Percentiles rank a stretch among this genome's conserved stretches.
phyloP scores from a whole-genome alignment of 2,329 filamentous ascomycete species.

The Madurella mycetomatis region DNA sequence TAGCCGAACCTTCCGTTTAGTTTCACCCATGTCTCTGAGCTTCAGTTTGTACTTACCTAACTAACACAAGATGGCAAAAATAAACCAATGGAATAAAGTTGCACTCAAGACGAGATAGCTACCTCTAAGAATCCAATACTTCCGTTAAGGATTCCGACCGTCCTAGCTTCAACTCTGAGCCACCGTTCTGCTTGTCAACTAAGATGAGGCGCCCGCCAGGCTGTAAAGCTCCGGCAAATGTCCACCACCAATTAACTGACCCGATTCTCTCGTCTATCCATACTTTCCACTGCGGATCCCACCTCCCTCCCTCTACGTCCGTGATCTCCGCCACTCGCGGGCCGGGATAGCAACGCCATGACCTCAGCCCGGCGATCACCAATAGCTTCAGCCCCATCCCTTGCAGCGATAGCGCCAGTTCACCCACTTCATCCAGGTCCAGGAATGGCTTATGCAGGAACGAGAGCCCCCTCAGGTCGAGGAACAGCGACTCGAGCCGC shows the following conservation, averaged over 20 bases:
- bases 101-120: no score
- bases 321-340: neutral
- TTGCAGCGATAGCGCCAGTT: conserved; percentile 6
- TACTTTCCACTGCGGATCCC: neutral
- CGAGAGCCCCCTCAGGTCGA: conserved; percentile 15
- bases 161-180: neutral
- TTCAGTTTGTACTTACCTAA: no score
- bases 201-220: conserved; percentile 20
- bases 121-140: no score
- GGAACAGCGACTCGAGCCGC: conserved; percentile 14
- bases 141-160: neutral
- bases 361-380: conserved; percentile 19
- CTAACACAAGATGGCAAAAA: no score
- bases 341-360: conserved; percentile 2
- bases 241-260: conserved; percentile 13
- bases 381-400: conserved; percentile 10
- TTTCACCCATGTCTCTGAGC: no score
- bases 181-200: conserved; percentile 8
- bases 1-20: no score
- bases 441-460: neutral
- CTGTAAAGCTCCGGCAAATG: conserved; percentile 16
- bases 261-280: neutral
- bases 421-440: neutral
- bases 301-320: conserved; percentile 1
- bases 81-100: no score